Percentiles rank a stretch among this genome's conserved stretches.
Evolutionary conservation across 192 early-diverging fungal species (phyloP).

Genomic region (Podila verticillata): DNA sequence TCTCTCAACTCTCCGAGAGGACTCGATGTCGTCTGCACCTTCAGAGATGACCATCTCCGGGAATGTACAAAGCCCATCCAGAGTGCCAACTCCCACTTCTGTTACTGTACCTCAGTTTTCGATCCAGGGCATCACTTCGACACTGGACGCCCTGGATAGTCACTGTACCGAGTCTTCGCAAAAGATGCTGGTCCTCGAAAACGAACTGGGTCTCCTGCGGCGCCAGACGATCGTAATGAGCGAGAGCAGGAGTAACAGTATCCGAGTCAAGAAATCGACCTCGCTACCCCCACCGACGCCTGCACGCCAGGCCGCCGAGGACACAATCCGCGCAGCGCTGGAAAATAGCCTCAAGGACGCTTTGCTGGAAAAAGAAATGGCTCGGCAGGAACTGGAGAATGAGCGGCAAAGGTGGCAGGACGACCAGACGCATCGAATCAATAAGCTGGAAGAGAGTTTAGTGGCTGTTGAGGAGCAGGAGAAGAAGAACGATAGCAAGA

Average conservation of each 20-base stretch:
- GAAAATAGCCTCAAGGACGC: constrained; percentile 52
- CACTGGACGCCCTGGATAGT: constrained; percentile 43
- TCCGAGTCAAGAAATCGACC: constrained; percentile 21
- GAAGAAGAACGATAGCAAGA: neutral
- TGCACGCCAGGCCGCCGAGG: constrained; percentile 10
- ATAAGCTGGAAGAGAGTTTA: constrained; percentile 37
- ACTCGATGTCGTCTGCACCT: constrained; percentile 15
- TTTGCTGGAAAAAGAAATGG: constrained; percentile 45
- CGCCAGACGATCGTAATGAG: constrained; percentile 31
- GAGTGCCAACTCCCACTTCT: neutral
- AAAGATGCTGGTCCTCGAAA: constrained; percentile 38
- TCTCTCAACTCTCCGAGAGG: neutral
- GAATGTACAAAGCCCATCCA: neutral
- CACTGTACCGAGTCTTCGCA: constrained; percentile 28
- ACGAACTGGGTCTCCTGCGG: constrained; percentile 30
- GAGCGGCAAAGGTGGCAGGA: constrained; percentile 46
- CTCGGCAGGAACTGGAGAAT: constrained; percentile 40
- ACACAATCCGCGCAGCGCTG: constrained; percentile 33
- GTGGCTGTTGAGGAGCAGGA: constrained; percentile 39
- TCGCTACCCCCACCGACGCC: neutral
- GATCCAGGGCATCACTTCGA: constrained; percentile 21
- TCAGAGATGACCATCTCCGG: constrained; percentile 7
- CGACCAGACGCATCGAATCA: constrained; percentile 35
- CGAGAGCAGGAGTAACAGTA: constrained; percentile 37
- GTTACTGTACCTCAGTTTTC: constrained; percentile 3